Evolutionary conservation across 345 rosid genomes (phyloP), one percentile per base, ranked within the genome.

Genomic region (Salix koriyanagi): DNA sequence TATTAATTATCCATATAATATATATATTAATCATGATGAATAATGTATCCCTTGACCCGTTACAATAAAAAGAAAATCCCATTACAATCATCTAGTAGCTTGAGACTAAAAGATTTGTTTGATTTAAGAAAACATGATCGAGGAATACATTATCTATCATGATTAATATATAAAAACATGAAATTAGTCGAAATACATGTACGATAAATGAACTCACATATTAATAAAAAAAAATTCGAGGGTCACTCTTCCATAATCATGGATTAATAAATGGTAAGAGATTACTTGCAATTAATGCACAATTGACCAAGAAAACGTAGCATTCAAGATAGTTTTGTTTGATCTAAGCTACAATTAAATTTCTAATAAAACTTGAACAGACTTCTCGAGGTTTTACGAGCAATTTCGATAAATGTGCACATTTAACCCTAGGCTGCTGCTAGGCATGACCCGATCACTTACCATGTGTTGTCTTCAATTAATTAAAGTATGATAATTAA

Each of bases 171-270:
- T 25, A 25, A 25, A 25, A 25, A 25, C 25, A 25, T 25, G 25
- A 25, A 25, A 34, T 34, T 34, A 34, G 0, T 34, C 0, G 6
- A 34, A 1, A 32, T 32, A 0, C 5, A 32, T 0, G 0, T 0
- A 32, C 5, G 0, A 0, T 4, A 32, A 32, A 5, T 4, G 5
- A 0, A 32, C 1, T 34, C 36, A 34, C 1, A 0, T 34, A 34
- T 5, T 36, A 36, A 0, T 36, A 36, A 36, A 36, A 36, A 36
- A 32, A 34, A 34, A 34, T 0, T 41, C 0, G 12, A 42, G 46
- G 7, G 14, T 11, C 14, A 23, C 15, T 12, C 25, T 58, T 10
- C 28, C 28, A 3, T 9, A 1, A n/a, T 3, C 25, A 13, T 58
- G 64, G 64, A 23, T n/a, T 58, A 10, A 25, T n/a, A n/a, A 13